These are phyloP conservation scores for Epithele typhae DNA, from an alignment of 768 basidiomycete species.

Conservation along the genomic window DNA sequence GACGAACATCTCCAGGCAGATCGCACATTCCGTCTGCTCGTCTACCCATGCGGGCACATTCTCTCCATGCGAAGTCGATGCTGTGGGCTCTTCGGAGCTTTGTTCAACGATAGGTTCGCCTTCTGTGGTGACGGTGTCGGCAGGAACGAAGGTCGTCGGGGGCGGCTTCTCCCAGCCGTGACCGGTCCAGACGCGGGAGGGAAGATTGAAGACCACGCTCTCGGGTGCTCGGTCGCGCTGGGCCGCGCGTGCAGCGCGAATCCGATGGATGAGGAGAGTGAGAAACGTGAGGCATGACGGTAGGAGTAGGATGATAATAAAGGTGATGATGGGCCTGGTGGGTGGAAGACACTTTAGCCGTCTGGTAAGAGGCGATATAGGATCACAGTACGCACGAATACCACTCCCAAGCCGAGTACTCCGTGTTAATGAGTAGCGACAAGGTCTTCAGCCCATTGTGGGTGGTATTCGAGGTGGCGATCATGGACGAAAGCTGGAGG, in stretches of 20 bases:
- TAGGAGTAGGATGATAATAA: slow-evolving; percentile 82
- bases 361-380: neutral
- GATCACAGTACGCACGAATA: slow-evolving; percentile 64
- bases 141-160: slow-evolving; percentile 4
- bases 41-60: slow-evolving; percentile 70
- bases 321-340: slow-evolving; percentile 75
- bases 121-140: slow-evolving; percentile 7
- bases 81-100: slow-evolving; percentile 14
- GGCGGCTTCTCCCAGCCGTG: slow-evolving; percentile 74
- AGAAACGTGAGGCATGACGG: slow-evolving; percentile 87
- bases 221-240: slow-evolving; percentile 82
- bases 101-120: slow-evolving; percentile 17
- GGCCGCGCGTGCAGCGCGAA: slow-evolving; percentile 78
- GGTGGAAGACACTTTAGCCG: neutral
- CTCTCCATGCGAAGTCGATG: slow-evolving; percentile 21
- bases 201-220: slow-evolving; percentile 70
- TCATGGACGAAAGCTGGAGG: slow-evolving; percentile 59
- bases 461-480: slow-evolving; percentile 70
- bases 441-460: slow-evolving; percentile 74
- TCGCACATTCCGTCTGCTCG: slow-evolving; percentile 83
- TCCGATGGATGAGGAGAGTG: slow-evolving; percentile 84
- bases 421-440: slow-evolving; percentile 71
- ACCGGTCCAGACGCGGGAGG: slow-evolving; percentile 82
- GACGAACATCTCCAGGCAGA: slow-evolving; percentile 84
- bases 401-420: slow-evolving; percentile 88